Conservation (phyloP, 2,329 filamentous ascomycete genomes). For the Claviceps fusiformis region DNA sequence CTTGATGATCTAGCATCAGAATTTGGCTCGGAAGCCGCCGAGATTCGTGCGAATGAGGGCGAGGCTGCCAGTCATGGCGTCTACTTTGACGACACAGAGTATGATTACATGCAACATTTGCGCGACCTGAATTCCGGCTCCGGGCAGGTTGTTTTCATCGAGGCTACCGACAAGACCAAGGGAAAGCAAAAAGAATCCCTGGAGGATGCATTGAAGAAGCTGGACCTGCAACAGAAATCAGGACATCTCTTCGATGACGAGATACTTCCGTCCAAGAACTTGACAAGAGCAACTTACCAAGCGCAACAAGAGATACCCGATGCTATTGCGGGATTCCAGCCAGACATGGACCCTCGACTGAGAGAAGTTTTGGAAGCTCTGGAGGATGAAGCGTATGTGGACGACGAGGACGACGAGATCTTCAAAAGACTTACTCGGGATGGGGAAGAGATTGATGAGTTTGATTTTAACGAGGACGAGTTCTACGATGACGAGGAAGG, state of each 20-base stretch:
- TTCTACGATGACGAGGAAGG: constrained; percentile 57
- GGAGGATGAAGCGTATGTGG: constrained; percentile 91
- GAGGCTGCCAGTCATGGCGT: constrained; percentile 90
- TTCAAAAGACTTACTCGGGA: constrained; percentile 62
- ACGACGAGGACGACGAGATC: constrained; percentile 73
- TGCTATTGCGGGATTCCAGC: constrained; percentile 82
- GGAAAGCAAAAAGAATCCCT: constrained; percentile 63
- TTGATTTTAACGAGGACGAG: constrained; percentile 62
- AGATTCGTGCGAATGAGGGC: constrained; percentile 78
- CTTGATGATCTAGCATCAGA: constrained; percentile 65
- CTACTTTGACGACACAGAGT: constrained; percentile 87
- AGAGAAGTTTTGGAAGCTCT: constrained; percentile 85
- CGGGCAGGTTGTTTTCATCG: constrained; percentile 72
- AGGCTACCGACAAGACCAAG: constrained; percentile 59
- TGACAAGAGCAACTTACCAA: constrained; percentile 69
- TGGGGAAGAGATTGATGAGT: constrained; percentile 58
- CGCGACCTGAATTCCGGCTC: constrained; percentile 62
- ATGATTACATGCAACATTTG: constrained; percentile 99
- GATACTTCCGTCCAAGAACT: constrained; percentile 66
- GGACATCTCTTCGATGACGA: constrained; percentile 55
- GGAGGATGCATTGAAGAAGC: constrained; percentile 64
- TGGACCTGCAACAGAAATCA: constrained; percentile 41
- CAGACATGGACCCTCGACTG: constrained; percentile 90
- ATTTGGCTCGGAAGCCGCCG: constrained; percentile 51
- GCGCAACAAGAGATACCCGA: constrained; percentile 89